A percentile compares a stretch with the other conserved stretches of the same genome.
Evolutionary conservation across 345 rosid genomes (phyloP).

Genomic region (Abelmoschus esculentus): DNA sequence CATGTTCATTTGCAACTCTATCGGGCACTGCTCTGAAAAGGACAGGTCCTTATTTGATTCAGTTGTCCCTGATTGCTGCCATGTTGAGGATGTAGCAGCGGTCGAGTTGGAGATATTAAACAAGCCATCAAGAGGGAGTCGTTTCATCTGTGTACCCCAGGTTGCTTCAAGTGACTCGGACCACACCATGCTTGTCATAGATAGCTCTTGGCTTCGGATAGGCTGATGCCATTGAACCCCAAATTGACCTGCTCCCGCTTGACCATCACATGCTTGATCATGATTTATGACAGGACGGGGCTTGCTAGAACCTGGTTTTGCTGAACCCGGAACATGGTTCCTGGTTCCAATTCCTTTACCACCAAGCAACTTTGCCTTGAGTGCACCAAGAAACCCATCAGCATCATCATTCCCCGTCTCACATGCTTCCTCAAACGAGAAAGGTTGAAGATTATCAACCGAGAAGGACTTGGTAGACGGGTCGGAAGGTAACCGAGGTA

Average conservation of each 20-base stretch:
- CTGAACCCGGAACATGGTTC: background rate
- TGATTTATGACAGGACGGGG: constrained; percentile 5
- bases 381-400: constrained; percentile 44
- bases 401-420: constrained; percentile 21
- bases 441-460: constrained; percentile 28
- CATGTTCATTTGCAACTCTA: constrained; percentile 3
- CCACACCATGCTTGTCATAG: constrained; percentile 18
- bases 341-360: constrained; percentile 21
- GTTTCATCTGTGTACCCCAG: constrained; percentile 30
- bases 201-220: background rate
- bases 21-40: constrained; percentile 13
- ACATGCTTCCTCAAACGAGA: constrained; percentile 42
- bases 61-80: constrained; percentile 16
- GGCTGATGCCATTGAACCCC: constrained; percentile 20
- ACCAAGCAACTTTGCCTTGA: constrained; percentile 38
- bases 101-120: constrained; percentile 4
- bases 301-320: background rate
- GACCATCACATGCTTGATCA: constrained; percentile 13
- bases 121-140: constrained; percentile 10
- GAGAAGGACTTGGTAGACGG: constrained; percentile 1
- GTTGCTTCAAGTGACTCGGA: constrained; percentile 12
- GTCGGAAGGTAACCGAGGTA: constrained; percentile 18
- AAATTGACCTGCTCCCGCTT: background rate
- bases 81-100: constrained; percentile 12
- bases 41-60: constrained; percentile 5